A percentile compares a stretch with the other conserved stretches of the same genome.
Evolutionary conservation across 495 filamentous ascomycete genomes (phyloP).

Genomic region (Podospora appendiculata): DNA sequence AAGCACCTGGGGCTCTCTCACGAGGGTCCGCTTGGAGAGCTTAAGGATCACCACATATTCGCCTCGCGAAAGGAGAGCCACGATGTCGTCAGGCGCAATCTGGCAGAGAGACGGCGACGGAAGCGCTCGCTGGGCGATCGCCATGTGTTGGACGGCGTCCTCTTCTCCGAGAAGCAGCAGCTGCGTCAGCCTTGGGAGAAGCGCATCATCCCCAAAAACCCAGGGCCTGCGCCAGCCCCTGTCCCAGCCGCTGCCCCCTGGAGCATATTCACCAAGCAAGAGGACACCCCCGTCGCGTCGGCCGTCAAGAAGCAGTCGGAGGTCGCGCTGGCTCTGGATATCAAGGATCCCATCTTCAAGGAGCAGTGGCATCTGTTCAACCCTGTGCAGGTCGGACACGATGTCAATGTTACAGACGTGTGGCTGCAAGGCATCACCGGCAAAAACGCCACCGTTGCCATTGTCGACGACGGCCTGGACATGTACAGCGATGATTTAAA

Average conservation of each 20-base stretch:
- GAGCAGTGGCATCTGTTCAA: conserved; percentile 98
- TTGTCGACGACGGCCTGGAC: conserved; percentile 93
- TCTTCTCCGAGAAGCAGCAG: conserved; percentile 77
- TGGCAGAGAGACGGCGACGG: conserved; percentile 52
- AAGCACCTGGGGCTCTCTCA: conserved; percentile 64
- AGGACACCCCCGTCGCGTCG: conserved; percentile 29
- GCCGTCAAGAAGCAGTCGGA: conserved; percentile 51
- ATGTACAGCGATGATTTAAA: conserved; percentile 95
- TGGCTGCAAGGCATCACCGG: conserved; percentile 94
- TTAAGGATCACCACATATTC: conserved; percentile 80
- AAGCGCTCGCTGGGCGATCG: conserved; percentile 46
- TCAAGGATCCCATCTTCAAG: conserved; percentile 81
- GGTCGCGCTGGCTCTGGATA: conserved; percentile 57
- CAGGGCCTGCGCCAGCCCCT: conserved; percentile 4
- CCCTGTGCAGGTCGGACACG: conserved; percentile 69
- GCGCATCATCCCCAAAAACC: conserved; percentile 47
- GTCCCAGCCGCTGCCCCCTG: conserved; percentile 5
- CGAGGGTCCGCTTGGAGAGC: conserved; percentile 76
- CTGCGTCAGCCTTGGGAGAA: conserved; percentile 66
- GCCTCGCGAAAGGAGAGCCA: conserved; percentile 55
- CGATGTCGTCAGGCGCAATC: conserved; percentile 52
- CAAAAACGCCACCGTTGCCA: conserved; percentile 77
- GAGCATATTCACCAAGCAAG: conserved; percentile 6
- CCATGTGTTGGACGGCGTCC: conserved; percentile 64
- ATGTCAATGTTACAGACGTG: conserved; percentile 87